phyloP scores from a whole-genome alignment of 257 asterid genomes.

The Solanum okadae region DNA sequence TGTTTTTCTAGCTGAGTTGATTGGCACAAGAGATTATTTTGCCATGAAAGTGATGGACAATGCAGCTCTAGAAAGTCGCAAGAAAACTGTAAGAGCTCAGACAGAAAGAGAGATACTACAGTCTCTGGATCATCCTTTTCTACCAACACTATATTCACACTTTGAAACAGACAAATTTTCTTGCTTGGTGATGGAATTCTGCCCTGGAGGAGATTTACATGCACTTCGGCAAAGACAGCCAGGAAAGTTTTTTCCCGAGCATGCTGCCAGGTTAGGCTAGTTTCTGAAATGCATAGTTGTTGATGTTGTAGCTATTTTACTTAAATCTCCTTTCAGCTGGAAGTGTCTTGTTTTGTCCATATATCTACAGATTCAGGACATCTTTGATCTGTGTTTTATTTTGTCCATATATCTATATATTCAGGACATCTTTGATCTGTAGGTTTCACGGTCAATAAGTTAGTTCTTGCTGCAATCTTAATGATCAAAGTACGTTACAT shows the following conservation, averaged over 20 bases:
- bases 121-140: constrained; percentile 61
- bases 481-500: not conserved
- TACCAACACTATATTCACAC: constrained; percentile 53
- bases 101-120: constrained; percentile 57
- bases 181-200: constrained; percentile 59
- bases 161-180: constrained; percentile 54
- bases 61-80: constrained; percentile 42
- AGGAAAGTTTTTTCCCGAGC: constrained; percentile 49
- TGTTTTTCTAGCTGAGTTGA: constrained; percentile 46
- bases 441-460: not conserved
- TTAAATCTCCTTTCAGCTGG: not conserved
- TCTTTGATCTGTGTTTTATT: not conserved
- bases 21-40: constrained; percentile 45
- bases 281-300: not conserved
- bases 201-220: constrained; percentile 68
- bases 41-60: constrained; percentile 70
- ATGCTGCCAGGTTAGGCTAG: constrained; percentile 47
- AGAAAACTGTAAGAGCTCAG: constrained; percentile 54
- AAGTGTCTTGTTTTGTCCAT: not conserved
- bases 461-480: not conserved
- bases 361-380: not conserved
- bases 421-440: not conserved
- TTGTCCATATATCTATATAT: not conserved
- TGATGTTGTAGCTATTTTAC: not conserved
- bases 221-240: constrained; percentile 57